phyloP scores from a whole-genome alignment of 768 basidiomycete genomes.

The Tephrocybe rancida region DNA sequence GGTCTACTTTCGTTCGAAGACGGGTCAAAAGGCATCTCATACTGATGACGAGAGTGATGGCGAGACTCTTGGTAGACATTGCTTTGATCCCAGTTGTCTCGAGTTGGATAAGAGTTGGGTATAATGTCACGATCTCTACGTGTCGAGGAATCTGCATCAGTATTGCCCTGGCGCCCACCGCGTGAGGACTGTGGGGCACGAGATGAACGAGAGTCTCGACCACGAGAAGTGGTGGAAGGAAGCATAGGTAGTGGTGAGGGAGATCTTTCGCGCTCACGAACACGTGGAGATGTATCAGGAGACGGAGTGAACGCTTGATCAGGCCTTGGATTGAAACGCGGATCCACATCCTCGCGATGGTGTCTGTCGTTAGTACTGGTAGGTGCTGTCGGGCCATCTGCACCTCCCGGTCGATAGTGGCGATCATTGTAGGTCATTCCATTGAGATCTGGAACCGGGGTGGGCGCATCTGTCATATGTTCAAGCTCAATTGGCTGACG shows the following conservation, averaged over 20 bases:
- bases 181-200: conserved; percentile 27
- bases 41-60: conserved; percentile 11
- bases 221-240: conserved; percentile 18
- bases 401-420: conserved; percentile 59
- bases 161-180: conserved; percentile 27
- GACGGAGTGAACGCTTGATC: conserved; percentile 24
- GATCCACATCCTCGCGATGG: conserved; percentile 17
- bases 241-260: conserved; percentile 23
- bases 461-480: conserved; percentile 13
- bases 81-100: conserved; percentile 26
- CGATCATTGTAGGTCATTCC: conserved; percentile 60
- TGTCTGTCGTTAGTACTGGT: conserved; percentile 25
- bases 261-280: conserved; percentile 31
- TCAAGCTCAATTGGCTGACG: conserved; percentile 21
- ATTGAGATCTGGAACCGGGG: conserved; percentile 21
- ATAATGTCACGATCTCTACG: conserved; percentile 28
- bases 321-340: conserved; percentile 18
- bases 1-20: conserved; percentile 24
- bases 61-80: conserved; percentile 21
- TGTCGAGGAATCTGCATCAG: conserved; percentile 29
- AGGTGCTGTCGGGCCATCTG: conserved; percentile 17
- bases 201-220: conserved; percentile 22
- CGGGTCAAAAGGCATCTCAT: conserved; percentile 13
- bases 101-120: conserved; percentile 17
- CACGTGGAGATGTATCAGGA: conserved; percentile 28